Evolutionary conservation across 1,139 yeast species (phyloP).

Genomic region (Chernovozyma aurita): DNA sequence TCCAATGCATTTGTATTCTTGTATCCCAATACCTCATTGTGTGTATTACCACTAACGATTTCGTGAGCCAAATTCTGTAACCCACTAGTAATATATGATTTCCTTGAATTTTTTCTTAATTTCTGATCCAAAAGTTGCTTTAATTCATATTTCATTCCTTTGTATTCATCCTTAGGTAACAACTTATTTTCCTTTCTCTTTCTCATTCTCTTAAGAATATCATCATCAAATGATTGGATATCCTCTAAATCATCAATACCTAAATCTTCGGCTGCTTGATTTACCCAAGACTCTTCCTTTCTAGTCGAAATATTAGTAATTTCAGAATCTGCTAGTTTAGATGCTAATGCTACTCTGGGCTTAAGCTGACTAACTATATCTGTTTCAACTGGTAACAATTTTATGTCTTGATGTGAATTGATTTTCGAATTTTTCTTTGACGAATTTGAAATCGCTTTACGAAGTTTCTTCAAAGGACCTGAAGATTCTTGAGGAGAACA

Average conservation of each 20-base stretch:
- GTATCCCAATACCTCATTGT: conserved; percentile 67
- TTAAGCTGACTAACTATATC: conserved; percentile 68
- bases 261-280: conserved; percentile 88
- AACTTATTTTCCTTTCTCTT: conserved; percentile 55
- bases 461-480: conserved; percentile 76
- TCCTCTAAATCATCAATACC: conserved; percentile 73
- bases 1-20: conserved; percentile 67
- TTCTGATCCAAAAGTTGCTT: conserved; percentile 52
- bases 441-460: conserved; percentile 53
- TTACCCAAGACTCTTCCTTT: conserved; percentile 78
- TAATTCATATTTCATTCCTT: conserved; percentile 51
- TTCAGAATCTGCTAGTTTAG: conserved; percentile 69
- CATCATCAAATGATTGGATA: conserved; percentile 54
- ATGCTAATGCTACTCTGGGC: conserved; percentile 65
- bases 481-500: conserved; percentile 93
- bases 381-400: conserved; percentile 71
- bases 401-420: conserved; percentile 52
- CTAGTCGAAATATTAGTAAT: conserved; percentile 54
- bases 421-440: conserved; percentile 19
- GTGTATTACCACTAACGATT: conserved; percentile 68
- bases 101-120: conserved; percentile 63
- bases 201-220: conserved; percentile 59
- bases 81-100: conserved; percentile 84
- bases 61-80: conserved; percentile 79
- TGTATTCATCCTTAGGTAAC: conserved; percentile 47